A percentile compares a stretch with the other conserved stretches of the same genome.
Conservation (phyloP, 441 rosid species). For the Erodium texanum region DNA sequence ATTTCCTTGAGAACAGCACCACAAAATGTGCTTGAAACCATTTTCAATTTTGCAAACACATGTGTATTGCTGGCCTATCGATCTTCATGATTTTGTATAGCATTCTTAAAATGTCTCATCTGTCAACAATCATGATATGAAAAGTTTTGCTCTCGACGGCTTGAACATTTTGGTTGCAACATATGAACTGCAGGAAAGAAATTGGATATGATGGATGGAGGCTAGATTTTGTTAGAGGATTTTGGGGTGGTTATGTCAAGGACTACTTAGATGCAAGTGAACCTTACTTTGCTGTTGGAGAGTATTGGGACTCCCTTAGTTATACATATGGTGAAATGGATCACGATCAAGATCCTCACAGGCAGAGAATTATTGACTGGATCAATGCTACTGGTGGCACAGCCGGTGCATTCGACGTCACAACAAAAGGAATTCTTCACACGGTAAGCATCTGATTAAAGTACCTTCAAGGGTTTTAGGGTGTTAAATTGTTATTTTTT, state of each 20-base stretch:
- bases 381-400: constrained; percentile 74
- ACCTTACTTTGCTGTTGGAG: constrained; percentile 86
- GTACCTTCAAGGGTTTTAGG: no score
- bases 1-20: not conserved
- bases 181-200: constrained; percentile 54
- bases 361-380: constrained; percentile 93
- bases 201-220: constrained; percentile 99
- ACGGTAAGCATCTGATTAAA: constrained; percentile 44
- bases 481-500: no score
- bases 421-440: constrained; percentile 94
- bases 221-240: constrained; percentile 94
- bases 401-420: constrained; percentile 93
- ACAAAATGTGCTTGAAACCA: no score
- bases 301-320: constrained; percentile 89
- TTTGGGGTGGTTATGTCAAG: constrained; percentile 98
- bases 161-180: constrained; percentile 13
- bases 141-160: not conserved
- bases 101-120: not conserved
- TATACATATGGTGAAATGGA: constrained; percentile 85
- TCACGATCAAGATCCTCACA: constrained; percentile 85
- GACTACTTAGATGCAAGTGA: constrained; percentile 82
- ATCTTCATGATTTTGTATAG: not conserved
- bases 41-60: not conserved
- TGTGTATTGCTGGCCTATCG: not conserved
- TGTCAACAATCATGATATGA: not conserved